Base-by-base conservation (phyloP, 2,329 filamentous ascomycete genomes). In the Thyridium curvatum region DNA sequence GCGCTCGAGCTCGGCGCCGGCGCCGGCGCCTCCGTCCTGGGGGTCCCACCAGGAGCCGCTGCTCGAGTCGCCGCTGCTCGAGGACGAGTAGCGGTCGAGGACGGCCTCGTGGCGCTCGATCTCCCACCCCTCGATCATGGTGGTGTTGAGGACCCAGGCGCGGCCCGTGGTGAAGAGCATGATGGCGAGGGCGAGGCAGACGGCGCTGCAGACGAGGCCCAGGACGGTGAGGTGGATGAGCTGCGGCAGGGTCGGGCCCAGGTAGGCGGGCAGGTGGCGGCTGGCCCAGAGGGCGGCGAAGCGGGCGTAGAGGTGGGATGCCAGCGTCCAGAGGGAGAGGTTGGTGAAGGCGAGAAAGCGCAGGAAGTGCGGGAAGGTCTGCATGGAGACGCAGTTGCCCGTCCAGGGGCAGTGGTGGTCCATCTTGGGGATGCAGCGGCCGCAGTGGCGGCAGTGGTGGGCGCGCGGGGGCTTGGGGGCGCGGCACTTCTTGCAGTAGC, bases 401-500 rank as follows among this genome's bases (percentile, higher is more conserved):
- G 85, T 91, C 86, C 86, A 93, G 3, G 86, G 85, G 55, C 86
- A 93, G 64, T 94, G 86, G 62, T 89, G 84, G 63, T 90, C 85
- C 85, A 90, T 90, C 61, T 79, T 84, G 30, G 84, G 82, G 35
- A 89, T 76, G 59, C 85, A 89, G 50, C 82, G 77, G 46, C 69
- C 68, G 64, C 86, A 94, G 49, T 77, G 75, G 46, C 80, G 82
- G 64, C 87, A 94, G 67, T 94, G 87, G 68, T 93, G 87, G 2
- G 86, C 78, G 46, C 87, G 71, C 1, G 82, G 79, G 2, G 87
- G 86, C 54, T 93, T 93, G 12, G 78, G 78, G 28, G 77, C 74
- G 35, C 76, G 66, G 59, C 87, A 94, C 59, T 86, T 88, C 47
- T 74, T 76, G 64, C 87, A 94, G 84, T 84, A 91, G 37, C 72